Base-by-base conservation (phyloP, 1,139 yeast genomes). In the Yamadazyma diddensiae region DNA sequence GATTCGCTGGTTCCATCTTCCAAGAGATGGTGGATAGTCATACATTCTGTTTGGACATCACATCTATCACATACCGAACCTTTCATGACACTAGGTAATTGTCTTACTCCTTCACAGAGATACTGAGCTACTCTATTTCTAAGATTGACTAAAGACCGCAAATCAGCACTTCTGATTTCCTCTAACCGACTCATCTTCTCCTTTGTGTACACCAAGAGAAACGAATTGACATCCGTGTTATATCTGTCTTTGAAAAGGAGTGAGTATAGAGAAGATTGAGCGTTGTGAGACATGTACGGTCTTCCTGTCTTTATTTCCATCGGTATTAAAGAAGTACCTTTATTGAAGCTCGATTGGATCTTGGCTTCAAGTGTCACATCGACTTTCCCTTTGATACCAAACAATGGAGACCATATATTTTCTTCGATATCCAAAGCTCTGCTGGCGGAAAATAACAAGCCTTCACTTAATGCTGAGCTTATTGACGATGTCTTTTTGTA, bases 281-380 rank as follows among this genome's bases (percentile, higher is more conserved):
- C 96, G 29, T 83, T 78, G 54, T 92, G 97, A 3, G 82, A 60
- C 9, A 82, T 54, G 32, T 79, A 68, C 33, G 75, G 77, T 24
- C 70, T 60, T 0, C 97, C 96, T 0, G 97, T 86, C 53, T 92
- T 92, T 38, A 92, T 79, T 55, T 92, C 99, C 61, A 94, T 62
- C 0, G 97, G 97, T 1, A 80, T 71, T 15, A 86, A 67, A 38
- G 52, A 68, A 14, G 65, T 70, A 6, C 74, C 75, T 3, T 38
- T 42, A 20, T 36, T 25, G 7, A 33, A 29, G 5, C 45, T 42
- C 5, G 62, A 59, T 19, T 52, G 43, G 5, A 73, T 47, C 20
- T 64, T 56, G 0, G 84, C 83, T 45, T 83, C 84, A 1, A 88
- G 71, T 0, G 96, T 85, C 1, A 82, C 96, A 59, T 92, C 99